Base-by-base conservation (phyloP, 805 yeast species). In the Kluyveromyces nonfermentans region DNA sequence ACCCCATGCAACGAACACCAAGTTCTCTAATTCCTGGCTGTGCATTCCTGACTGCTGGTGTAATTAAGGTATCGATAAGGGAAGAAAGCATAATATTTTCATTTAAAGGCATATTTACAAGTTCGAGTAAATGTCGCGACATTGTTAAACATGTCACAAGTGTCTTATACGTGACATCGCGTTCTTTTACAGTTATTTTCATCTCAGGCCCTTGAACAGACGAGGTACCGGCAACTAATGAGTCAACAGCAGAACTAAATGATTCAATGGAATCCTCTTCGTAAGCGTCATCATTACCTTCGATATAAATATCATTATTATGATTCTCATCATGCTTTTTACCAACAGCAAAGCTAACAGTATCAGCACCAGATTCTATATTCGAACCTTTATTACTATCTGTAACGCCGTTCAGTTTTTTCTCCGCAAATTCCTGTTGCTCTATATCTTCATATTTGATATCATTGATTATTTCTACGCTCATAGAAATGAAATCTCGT, bases 381-480 rank as follows among this genome's bases (percentile, higher is more conserved):
- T 30, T 22, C n/a, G 19, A 15, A 20, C 33, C 16, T 38, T 15
- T 8, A 18, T 37, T 18, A 68, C 73, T 33, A 60, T 65, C 43
- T 40, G 20, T 40, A 30, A 42, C 46, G 7, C 7, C 25, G 40
- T 40, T 41, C 40, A 43, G 42, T 19, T 33, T 37, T 33, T 48
- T 50, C 43, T 57, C 59, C 42, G 46, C 58, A 33, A 47, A 44
- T 45, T 60, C 68, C 41, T 67, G 72, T 30, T 54, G 62, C 38
- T 68, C 74, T 35, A 65, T 59, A 25, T 71, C 74, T 7, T 79
- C 72, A 60, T 88, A 96, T 58, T 86, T 75, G 40, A 89, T 71
- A 68, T 89, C 97, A 35, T 86, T 79, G 33, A 88, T 79, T 15
- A 87, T 77, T 68, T 90, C 97, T n/a, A 83, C 76, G 16, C 84